Evolutionary conservation across 2,329 filamentous ascomycete genomes (phyloP).

Genomic region (Truncatella angustata): DNA sequence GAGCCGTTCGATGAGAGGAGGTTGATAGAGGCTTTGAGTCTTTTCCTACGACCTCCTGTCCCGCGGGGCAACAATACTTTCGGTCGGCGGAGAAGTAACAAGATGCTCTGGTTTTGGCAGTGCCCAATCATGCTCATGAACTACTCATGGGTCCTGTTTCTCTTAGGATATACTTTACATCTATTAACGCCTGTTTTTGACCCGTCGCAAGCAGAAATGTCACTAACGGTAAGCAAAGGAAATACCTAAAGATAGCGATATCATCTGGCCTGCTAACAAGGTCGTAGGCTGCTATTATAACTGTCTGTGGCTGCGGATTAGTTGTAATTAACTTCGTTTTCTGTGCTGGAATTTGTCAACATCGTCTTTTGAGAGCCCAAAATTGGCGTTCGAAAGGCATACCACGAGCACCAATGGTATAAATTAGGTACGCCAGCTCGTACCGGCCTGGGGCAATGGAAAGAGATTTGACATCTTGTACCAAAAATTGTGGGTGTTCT

Average conservation of each 20-base stretch:
- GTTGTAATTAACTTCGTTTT: neutral
- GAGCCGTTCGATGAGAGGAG: too few relatives aligned
- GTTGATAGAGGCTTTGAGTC: too few relatives aligned
- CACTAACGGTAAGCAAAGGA: neutral
- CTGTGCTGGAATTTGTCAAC: neutral
- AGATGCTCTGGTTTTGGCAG: too few relatives aligned
- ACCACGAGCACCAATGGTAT: neutral
- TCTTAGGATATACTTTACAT: too few relatives aligned
- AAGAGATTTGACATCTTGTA: too few relatives aligned
- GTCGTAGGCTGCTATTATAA: neutral
- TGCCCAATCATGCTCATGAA: too few relatives aligned
- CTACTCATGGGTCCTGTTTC: too few relatives aligned
- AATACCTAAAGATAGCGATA: neutral
- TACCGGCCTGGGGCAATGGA: too few relatives aligned
- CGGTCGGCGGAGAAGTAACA: too few relatives aligned
- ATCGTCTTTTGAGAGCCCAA: neutral
- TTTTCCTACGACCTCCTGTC: too few relatives aligned
- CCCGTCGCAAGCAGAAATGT: neutral
- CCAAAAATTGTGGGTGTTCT: too few relatives aligned
- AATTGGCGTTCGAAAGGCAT: neutral
- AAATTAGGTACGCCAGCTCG: neutral
- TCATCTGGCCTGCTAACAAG: neutral
- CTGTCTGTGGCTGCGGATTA: neutral
- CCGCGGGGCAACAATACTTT: too few relatives aligned
- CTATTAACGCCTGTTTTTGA: neutral